Conservation (phyloP, 2,329 filamentous ascomycete species). For the Diaporthe sp. region DNA sequence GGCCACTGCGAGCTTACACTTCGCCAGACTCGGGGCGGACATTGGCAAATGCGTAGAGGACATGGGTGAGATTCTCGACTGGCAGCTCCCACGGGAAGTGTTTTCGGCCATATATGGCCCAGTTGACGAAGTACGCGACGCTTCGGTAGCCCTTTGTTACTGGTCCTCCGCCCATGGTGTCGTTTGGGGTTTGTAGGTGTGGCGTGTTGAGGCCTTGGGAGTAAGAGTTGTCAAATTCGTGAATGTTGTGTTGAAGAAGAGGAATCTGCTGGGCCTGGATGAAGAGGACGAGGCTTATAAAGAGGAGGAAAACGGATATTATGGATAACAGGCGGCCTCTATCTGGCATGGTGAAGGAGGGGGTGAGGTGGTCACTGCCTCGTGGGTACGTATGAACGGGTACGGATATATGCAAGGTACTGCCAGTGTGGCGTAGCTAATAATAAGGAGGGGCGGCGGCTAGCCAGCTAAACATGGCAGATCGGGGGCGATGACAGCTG, state of each 20-base stretch:
- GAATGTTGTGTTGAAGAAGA: slow-evolving; percentile 27
- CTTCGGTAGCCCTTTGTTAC: slow-evolving; percentile 64
- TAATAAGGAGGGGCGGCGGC: slow-evolving; percentile 20
- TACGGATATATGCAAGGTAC: slow-evolving; percentile 22
- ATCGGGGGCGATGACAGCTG: slow-evolving; percentile 23
- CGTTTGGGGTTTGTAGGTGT: slow-evolving; percentile 35
- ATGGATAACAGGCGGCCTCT: slow-evolving; percentile 32
- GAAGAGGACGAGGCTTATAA: slow-evolving; percentile 30
- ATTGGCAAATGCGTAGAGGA: slow-evolving; percentile 93
- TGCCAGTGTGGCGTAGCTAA: slow-evolving; percentile 14
- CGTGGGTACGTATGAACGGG: slow-evolving; percentile 12
- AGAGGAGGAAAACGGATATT: slow-evolving; percentile 2
- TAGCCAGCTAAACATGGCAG: slow-evolving; percentile 11
- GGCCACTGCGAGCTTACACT: slow-evolving; percentile 57
- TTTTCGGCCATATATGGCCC: slow-evolving; percentile 89
- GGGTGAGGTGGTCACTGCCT: background rate
- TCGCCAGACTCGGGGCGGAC: slow-evolving; percentile 82
- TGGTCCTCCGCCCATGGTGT: slow-evolving; percentile 56
- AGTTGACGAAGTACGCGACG: slow-evolving; percentile 81
- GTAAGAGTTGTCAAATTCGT: slow-evolving; percentile 26
- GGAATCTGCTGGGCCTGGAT: slow-evolving; percentile 21
- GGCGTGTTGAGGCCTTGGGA: slow-evolving; percentile 17
- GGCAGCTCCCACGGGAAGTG: slow-evolving; percentile 88
- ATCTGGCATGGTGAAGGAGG: slow-evolving; percentile 23
- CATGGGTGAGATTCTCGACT: slow-evolving; percentile 83